Base-by-base conservation (phyloP, 306 rosid genomes). In the Carpinus viminea region DNA sequence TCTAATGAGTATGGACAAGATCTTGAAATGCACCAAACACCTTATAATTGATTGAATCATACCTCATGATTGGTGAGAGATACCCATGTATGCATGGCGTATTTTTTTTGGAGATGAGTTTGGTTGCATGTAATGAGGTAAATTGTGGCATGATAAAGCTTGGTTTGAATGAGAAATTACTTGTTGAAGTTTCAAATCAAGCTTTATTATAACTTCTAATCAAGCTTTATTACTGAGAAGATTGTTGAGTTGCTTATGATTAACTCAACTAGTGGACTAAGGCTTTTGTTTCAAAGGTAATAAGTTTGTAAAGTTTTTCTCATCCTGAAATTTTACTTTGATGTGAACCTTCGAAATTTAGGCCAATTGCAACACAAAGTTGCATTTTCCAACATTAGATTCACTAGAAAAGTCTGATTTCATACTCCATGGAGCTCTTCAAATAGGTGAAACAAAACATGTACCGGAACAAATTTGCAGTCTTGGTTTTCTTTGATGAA, bases 231-330 rank as follows among this genome's bases (percentile, higher is more conserved):
- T 46, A 69, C 76, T 5, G 78, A 83, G 74, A 85, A 83, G 84
- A 85, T 73, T 74, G 82, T 89, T 62, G 89, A 91, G 84, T 93
- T 91, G 66, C 96, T 91, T 76, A 72, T 91, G 92, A 89, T 91
- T 80, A 91, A 81, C 88, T 89, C 93, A 79, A 78, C 91, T 50
- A 91, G 96, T 76, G 93, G 93, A 64, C 96, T 92, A 9, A 91
- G 93, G 74, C 96, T 91, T 80, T 70, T 91, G 79, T 91, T 91
- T 83, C 96, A 93, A 91, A 91, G 96, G 96, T 91, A 87, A 47
- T 31, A 47, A 24, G 26, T 70, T 55, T 26, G 38, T 15, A 43
- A 36, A 68, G 73, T 31, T 4, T 45, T 13, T 26, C 3, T 3
- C 24, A 2, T 17, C 45, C 43, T 74, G 45, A 75, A 55, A n/a